Evolutionary conservation across 208 protist species (phyloP), one percentile per base, ranked within the genome.

Genomic region (Polymyxa betae): DNA sequence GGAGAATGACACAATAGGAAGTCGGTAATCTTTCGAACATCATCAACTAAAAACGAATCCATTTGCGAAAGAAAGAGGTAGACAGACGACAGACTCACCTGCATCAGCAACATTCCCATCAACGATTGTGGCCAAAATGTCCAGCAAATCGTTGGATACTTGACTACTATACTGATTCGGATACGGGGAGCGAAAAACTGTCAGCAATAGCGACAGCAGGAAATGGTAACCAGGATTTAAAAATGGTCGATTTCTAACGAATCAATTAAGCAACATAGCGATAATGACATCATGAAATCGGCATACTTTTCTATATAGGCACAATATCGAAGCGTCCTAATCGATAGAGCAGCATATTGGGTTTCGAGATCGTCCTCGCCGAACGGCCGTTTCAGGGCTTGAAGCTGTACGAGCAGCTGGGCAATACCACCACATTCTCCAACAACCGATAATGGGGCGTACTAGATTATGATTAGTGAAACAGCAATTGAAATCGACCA

Each of bases 121-220:
- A 82, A 82, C 72, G 40, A 82, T 43, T 5, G 40, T 43, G 40
- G 12, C 72, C n/a, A 82, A n/a, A 82, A 82, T 82, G 35, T 35
- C n/a, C 35, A 82, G n/a, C 5, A 82, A n/a, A 82, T 82, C 40
- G 5, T 12, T n/a, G 35, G 72, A 5, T 16, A 82, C n/a, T 38
- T 12, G 16, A 5, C n/a, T n/a, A 29, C 5, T 5, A 60, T 60
- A 5, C 5, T 24, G 49, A 24, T 5, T 60, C 12, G 5, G 12
- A 60, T 24, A 24, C 5, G 72, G 72, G 5, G n/a, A 5, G 5
- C 12, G 5, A 5, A 82, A 35, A 20, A 35, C 35, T 43, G 72
- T n/a, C 16, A 82, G 72, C n/a, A 82, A n/a, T 5, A 5, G n/a
- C 5, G 72, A 82, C n/a, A 82, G 72, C 5, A 82, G n/a, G 16